Percentiles rank a stretch among this genome's conserved stretches.
These are phyloP conservation scores for Durusdinium trenchii DNA, from an alignment of 73 alveolate species.

Conservation along the genomic window DNA sequence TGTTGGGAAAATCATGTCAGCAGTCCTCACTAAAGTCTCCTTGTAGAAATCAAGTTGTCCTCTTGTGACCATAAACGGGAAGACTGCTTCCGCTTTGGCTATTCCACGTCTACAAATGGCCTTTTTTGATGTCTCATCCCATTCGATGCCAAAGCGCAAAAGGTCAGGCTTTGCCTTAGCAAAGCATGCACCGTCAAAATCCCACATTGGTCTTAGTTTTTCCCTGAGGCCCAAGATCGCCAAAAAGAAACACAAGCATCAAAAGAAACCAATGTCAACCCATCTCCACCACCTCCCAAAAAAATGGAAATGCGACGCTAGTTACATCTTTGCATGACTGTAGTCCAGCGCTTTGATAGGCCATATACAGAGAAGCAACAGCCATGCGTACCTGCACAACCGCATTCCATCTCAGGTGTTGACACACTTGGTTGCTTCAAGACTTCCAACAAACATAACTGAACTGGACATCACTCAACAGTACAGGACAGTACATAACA, in stretches of 20 bases:
- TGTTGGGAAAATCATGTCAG: background rate
- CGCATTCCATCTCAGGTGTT: too few relatives aligned
- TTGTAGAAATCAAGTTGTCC: background rate
- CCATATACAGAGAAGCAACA: background rate
- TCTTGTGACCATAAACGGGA: background rate
- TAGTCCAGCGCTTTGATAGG: background rate
- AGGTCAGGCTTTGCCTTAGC: background rate
- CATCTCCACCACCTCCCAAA: too few relatives aligned
- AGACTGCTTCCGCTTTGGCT: background rate
- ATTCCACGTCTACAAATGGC: background rate
- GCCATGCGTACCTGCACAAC: background rate
- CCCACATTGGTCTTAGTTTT: too few relatives aligned
- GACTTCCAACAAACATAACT: background rate
- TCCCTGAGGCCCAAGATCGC: too few relatives aligned
- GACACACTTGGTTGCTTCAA: too few relatives aligned
- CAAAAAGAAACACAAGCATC: too few relatives aligned
- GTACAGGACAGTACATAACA: background rate
- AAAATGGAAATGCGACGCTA: too few relatives aligned
- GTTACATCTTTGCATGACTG: too few relatives aligned
- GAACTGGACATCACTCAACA: background rate
- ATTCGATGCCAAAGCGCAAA: background rate
- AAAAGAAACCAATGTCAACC: too few relatives aligned
- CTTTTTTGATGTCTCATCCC: background rate
- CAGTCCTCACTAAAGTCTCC: background rate
- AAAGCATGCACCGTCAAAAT: too few relatives aligned